Evolutionary conservation across 1,284 basidiomycete species (phyloP), one percentile per base, ranked within the genome.

Genomic region (Ganoderma meredithae): DNA sequence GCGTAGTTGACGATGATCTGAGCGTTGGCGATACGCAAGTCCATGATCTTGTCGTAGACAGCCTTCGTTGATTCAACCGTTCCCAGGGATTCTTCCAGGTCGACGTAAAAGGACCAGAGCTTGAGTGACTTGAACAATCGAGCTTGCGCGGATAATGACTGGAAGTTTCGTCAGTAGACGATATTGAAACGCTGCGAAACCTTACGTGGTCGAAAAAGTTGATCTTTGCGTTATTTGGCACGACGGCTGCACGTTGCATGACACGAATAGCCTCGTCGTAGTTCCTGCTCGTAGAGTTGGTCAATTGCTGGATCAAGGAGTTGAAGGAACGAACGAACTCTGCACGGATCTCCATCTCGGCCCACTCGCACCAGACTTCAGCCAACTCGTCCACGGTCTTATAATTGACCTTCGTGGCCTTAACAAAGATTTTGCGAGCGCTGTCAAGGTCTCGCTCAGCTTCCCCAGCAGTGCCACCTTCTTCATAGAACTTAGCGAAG

Each of bases 351-450:
- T 99, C 98, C 93, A 99, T 92, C 81, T 99, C 97, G 10, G 98
- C 92, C 97, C 97, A 99, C 80, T 98, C 96, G 79, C 96, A 98
- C 98, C 98, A 99, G 17, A 99, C 88, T 80, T 99, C 98, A 0
- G 98, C 98, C 40, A 99, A 86, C 77, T 99, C 98, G 78, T 99
- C 98, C 5, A 99, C 97, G n/a, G 89, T 84, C 79, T 93, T 95
- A 85, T 96, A 99, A 73, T 95, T 94, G 55, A 98, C 90, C 74
- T 95, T 95, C 1, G 93, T 92, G 0, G 90, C 97, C 78, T 95
- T 96, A 77, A 99, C 96, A 27, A 99, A 84, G 53, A 99, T 93
- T 81, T 96, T 95, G 59, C 97, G 89, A 15, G 97, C 95, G 71
- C 90, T 93, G 36, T 91, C 90, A 5, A 99, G 79, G 77, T 99